Evolutionary conservation across 1,284 basidiomycete species (phyloP).

Genomic region (Flammula alnicola): DNA sequence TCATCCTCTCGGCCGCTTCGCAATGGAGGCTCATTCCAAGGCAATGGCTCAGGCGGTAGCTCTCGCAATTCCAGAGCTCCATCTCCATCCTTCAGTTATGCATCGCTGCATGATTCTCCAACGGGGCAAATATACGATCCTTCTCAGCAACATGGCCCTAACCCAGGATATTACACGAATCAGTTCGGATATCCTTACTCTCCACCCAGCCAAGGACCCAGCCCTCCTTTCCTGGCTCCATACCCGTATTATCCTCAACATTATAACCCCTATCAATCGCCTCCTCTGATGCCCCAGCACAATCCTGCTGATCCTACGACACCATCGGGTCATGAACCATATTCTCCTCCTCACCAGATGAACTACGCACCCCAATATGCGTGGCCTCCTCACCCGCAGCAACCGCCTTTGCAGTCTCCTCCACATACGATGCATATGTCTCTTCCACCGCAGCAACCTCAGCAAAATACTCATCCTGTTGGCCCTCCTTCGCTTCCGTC

Average conservation of each 20-base stretch:
- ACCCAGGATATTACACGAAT: constrained; percentile 40
- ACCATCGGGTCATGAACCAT: constrained; percentile 39
- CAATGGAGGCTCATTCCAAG: constrained; percentile 51
- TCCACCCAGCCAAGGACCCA: constrained; percentile 39
- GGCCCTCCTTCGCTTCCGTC: constrained; percentile 37
- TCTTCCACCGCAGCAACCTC: constrained; percentile 33
- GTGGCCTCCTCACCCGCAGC: constrained; percentile 40
- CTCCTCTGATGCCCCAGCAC: constrained; percentile 39
- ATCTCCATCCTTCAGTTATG: constrained; percentile 74
- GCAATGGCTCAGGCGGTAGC: constrained; percentile 60
- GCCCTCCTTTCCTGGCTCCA: constrained; percentile 33
- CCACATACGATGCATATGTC: constrained; percentile 31
- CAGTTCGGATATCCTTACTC: constrained; percentile 44
- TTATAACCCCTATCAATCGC: constrained; percentile 41
- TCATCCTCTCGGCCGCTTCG: constrained; percentile 63
- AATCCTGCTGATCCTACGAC: constrained; percentile 38
- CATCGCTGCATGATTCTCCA: constrained; percentile 67
- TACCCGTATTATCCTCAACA: constrained; percentile 41
- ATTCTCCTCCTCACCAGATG: constrained; percentile 37
- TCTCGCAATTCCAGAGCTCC: constrained; percentile 72
- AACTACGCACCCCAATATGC: constrained; percentile 44
- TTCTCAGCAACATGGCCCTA: constrained; percentile 42
- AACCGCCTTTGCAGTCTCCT: constrained; percentile 38
- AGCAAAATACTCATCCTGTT: constrained; percentile 47
- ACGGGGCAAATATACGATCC: constrained; percentile 52